These are phyloP conservation scores for Xylaria sp. DNA, from an alignment of 2,329 filamentous ascomycete species.

Conservation along the genomic window DNA sequence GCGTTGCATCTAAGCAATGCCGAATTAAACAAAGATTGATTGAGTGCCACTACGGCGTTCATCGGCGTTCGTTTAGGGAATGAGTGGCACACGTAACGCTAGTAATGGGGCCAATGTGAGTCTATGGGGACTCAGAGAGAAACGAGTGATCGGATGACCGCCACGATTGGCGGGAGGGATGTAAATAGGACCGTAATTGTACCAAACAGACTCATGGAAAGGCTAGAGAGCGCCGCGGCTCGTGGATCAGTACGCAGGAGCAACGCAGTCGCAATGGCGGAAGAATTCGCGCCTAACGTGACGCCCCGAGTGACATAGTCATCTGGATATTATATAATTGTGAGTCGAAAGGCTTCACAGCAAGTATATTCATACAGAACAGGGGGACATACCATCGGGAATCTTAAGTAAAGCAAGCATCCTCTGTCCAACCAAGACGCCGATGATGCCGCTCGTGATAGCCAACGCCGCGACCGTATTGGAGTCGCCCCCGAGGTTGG, in stretches of 20 bases:
- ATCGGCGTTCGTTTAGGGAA: background rate
- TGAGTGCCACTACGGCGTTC: background rate
- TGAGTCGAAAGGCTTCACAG: background rate
- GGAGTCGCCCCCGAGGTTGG: constrained; percentile 61
- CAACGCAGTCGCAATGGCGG: constrained; percentile 63
- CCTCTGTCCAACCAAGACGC: constrained; percentile 58
- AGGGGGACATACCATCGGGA: constrained; percentile 51
- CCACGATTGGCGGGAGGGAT: constrained; percentile 59
- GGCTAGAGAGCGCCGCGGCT: constrained; percentile 62
- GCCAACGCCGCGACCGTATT: constrained; percentile 62
- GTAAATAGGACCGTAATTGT: constrained; percentile 64
- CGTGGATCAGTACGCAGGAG: constrained; percentile 61
- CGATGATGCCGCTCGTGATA: constrained; percentile 64
- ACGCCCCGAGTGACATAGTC: constrained; percentile 69
- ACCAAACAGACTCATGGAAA: constrained; percentile 66
- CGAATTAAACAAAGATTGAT: background rate
- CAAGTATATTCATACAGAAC: background rate
- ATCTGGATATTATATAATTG: constrained; percentile 45
- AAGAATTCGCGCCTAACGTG: constrained; percentile 64
- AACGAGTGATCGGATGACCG: constrained; percentile 54
- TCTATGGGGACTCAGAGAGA: too few relatives aligned
- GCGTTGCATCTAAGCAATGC: background rate
- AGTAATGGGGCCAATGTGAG: too few relatives aligned
- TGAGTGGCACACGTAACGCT: background rate
- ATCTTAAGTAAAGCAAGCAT: constrained; percentile 57